Percentiles rank a stretch among this genome's conserved stretches.
Conservation (phyloP, 371 early-diverging fungal genomes). For the Encephalitozoon romaleae region DNA sequence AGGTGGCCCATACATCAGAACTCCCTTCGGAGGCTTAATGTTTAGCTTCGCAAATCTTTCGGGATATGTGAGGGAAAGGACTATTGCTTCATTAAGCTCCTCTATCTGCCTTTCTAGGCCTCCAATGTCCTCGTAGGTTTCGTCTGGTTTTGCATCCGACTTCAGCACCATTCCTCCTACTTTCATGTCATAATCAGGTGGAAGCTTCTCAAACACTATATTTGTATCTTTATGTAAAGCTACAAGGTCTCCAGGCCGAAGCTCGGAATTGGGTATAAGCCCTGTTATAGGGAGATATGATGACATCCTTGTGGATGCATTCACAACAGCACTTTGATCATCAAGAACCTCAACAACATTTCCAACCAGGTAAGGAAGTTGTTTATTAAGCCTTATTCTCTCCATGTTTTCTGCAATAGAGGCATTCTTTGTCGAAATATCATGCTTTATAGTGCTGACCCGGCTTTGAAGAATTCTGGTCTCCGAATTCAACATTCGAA, state of each 20-base stretch:
- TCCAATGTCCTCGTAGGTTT: slow-evolving; percentile 95
- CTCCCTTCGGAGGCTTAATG: slow-evolving; percentile 92
- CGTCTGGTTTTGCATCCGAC: slow-evolving; percentile 90
- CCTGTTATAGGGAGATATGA: slow-evolving; percentile 85
- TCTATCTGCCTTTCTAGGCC: slow-evolving; percentile 96
- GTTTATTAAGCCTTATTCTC: slow-evolving; percentile 94
- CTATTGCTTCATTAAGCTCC: slow-evolving; percentile 93
- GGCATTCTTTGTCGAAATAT: slow-evolving; percentile 65
- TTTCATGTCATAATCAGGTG: slow-evolving; percentile 92
- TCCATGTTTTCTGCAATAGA: slow-evolving; percentile 93
- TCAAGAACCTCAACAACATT: slow-evolving; percentile 84
- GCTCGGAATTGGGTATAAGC: slow-evolving; percentile 76
- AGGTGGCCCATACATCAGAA: slow-evolving; percentile 95
- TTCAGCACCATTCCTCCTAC: slow-evolving; percentile 98
- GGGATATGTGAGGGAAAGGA: slow-evolving; percentile 88
- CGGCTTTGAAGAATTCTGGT: slow-evolving; percentile 55
- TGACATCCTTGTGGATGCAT: slow-evolving; percentile 56
- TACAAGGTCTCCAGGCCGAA: slow-evolving; percentile 93
- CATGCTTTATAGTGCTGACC: slow-evolving; percentile 56
- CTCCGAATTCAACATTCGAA: slow-evolving; percentile 54
- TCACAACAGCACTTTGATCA: slow-evolving; percentile 32
- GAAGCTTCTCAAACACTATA: slow-evolving; percentile 89
- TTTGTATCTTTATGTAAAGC: slow-evolving; percentile 99
- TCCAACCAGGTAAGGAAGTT: slow-evolving; percentile 92
- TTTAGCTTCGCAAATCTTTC: slow-evolving; percentile 88